A percentile compares a stretch with the other conserved stretches of the same genome.
Evolutionary conservation across 495 filamentous ascomycete genomes (phyloP).

Genomic region (Rhypophila decipiens): DNA sequence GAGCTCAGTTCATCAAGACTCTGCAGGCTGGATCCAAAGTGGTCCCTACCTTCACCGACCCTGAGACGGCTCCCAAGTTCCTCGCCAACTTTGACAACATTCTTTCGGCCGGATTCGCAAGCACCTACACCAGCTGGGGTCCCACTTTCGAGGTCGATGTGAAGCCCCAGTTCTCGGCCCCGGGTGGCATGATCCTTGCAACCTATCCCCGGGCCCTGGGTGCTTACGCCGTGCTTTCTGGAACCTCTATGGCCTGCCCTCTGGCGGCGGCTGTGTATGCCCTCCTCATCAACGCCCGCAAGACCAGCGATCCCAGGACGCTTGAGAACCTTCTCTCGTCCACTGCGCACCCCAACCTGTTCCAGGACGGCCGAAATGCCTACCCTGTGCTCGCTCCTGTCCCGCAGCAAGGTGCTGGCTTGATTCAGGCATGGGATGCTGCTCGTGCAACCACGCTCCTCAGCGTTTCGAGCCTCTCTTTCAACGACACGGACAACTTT

Average conservation of each 20-base stretch:
- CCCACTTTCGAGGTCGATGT: constrained; percentile 49
- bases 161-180: constrained; percentile 47
- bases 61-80: constrained; percentile 30
- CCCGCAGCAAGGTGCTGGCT: constrained; percentile 50
- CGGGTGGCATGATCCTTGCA: constrained; percentile 51
- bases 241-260: constrained; percentile 57
- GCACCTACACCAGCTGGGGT: constrained; percentile 50
- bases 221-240: constrained; percentile 48
- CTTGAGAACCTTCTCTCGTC: constrained; percentile 41
- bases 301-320: constrained; percentile 40
- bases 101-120: constrained; percentile 37
- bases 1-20: constrained; percentile 35
- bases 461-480: constrained; percentile 47
- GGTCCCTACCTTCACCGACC: constrained; percentile 36
- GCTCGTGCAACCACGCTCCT: constrained; percentile 48
- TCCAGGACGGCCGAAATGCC: constrained; percentile 37
- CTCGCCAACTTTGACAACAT: constrained; percentile 31
- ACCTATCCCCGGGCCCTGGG: constrained; percentile 48
- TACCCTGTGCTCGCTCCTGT: constrained; percentile 45
- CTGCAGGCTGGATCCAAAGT: constrained; percentile 32
- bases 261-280: constrained; percentile 49
- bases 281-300: constrained; percentile 43
- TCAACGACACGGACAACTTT: constrained; percentile 53
- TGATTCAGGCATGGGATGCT: constrained; percentile 51
- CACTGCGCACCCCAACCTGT: constrained; percentile 37